phyloP scores from a whole-genome alignment of 495 filamentous ascomycete genomes.

The Symbiotaphrina buchneri region DNA sequence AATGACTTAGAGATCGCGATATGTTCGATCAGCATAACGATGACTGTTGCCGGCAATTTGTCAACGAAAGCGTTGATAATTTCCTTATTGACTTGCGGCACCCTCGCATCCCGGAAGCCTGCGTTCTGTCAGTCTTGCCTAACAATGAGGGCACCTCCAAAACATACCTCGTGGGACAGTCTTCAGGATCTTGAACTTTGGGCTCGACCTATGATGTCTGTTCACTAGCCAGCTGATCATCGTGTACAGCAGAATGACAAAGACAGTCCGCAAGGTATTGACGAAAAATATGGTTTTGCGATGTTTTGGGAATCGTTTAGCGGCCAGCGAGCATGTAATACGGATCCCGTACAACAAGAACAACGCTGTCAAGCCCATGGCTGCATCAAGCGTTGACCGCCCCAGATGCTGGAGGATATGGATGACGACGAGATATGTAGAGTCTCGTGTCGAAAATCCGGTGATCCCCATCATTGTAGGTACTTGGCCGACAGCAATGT shows the following conservation, averaged over 20 bases:
- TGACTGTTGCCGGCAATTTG: constrained; percentile 59
- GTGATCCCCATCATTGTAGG: constrained; percentile 67
- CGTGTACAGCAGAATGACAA: constrained; percentile 84
- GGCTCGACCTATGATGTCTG: constrained; percentile 21
- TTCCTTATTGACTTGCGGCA: constrained; percentile 39
- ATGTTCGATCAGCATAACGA: constrained; percentile 79
- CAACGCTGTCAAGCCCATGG: constrained; percentile 73
- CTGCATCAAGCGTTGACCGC: constrained; percentile 48
- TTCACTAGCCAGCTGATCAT: constrained; percentile 80
- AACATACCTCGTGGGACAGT: constrained; percentile 47
- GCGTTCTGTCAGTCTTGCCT: neutral
- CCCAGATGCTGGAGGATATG: constrained; percentile 62
- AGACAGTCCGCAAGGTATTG: constrained; percentile 71
- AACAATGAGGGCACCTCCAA: neutral
- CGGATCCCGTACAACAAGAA: constrained; percentile 69
- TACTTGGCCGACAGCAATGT: constrained; percentile 76
- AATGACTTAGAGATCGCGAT: constrained; percentile 92
- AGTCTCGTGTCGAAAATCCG: constrained; percentile 47
- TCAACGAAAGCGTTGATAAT: constrained; percentile 38
- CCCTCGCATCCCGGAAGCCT: constrained; percentile 65
- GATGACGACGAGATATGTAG: constrained; percentile 74
- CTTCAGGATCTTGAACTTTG: constrained; percentile 45
- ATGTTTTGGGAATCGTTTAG: constrained; percentile 42
- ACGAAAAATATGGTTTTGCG: constrained; percentile 72
- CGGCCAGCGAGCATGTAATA: constrained; percentile 36